Evolutionary conservation across 345 rosid species (phyloP).

Genomic region (Nasturtium officinale): DNA sequence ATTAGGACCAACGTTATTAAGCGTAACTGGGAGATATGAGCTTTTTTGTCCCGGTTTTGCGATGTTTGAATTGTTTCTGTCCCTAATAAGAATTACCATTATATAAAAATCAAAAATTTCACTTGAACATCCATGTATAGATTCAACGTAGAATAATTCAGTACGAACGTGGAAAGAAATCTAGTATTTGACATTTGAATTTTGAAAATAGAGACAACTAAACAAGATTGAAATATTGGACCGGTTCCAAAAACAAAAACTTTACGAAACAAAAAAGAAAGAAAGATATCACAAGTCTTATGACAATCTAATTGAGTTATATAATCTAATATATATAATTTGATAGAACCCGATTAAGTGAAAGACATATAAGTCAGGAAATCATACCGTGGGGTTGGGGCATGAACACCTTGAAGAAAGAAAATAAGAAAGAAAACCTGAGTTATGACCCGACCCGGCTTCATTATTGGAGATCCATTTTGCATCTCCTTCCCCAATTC

Average conservation of each 20-base stretch:
- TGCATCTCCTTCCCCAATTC: background rate
- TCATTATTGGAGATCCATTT: background rate
- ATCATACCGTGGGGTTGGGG: slow-evolving; percentile 15
- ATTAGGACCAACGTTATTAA: slow-evolving; percentile 16
- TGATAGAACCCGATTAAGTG: background rate
- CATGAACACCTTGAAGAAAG: slow-evolving; percentile 34
- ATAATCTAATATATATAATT: background rate
- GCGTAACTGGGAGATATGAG: slow-evolving; percentile 1
- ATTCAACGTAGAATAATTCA: background rate
- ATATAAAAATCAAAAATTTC: background rate
- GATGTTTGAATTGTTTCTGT: slow-evolving; percentile 28
- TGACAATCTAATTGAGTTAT: background rate
- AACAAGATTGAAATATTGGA: background rate
- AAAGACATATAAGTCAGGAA: background rate
- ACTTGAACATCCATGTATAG: background rate
- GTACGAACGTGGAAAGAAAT: background rate
- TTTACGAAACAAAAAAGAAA: background rate
- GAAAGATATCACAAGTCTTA: background rate
- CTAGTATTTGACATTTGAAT: background rate
- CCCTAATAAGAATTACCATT: background rate
- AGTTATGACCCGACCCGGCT: slow-evolving; percentile 19
- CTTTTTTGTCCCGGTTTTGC: slow-evolving; percentile 1
- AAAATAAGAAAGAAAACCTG: slow-evolving; percentile 19
- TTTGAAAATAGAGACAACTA: background rate
- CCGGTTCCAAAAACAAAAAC: background rate